Conservation (phyloP, 2,329 filamentous ascomycete genomes). For the Aspergillus tubingensis region DNA sequence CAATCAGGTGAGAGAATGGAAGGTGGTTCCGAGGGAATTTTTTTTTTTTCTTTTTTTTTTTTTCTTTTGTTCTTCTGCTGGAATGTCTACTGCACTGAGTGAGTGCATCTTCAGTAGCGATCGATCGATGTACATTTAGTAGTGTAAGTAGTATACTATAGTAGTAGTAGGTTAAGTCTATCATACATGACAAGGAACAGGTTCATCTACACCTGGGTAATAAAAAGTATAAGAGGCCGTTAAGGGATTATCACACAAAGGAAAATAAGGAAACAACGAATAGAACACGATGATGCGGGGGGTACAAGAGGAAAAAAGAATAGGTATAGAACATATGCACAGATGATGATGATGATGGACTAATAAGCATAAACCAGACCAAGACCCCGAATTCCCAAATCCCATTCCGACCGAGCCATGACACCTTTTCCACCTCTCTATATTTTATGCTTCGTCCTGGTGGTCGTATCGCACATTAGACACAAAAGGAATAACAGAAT, state of each 20-base stretch:
- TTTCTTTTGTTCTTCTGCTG: too few relatives aligned
- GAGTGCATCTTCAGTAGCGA: too few relatives aligned
- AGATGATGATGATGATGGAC: constrained; percentile 3
- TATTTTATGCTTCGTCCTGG: constrained; percentile 27
- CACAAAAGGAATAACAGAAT: constrained; percentile 17
- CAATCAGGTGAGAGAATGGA: too few relatives aligned
- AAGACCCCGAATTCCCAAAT: constrained; percentile 23
- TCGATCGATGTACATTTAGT: neutral
- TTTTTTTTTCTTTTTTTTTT: too few relatives aligned
- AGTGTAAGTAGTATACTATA: neutral
- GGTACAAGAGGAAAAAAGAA: neutral
- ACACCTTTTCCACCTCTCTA: constrained; percentile 26
- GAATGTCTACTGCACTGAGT: too few relatives aligned
- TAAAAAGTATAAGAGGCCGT: neutral
- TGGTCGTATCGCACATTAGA: constrained; percentile 25
- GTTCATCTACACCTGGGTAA: constrained; percentile 13
- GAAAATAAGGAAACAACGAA: constrained; percentile 1
- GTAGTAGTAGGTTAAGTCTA: constrained; percentile 8
- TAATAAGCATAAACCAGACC: constrained; percentile 9
- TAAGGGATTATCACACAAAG: neutral
- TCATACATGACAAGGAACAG: constrained; percentile 12
- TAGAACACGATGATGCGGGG: neutral
- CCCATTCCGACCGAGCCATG: constrained; percentile 24
- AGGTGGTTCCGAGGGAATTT: too few relatives aligned
- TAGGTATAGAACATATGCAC: constrained; percentile 8